phyloP scores from a whole-genome alignment of 2,329 filamentous ascomycete genomes.

The Madurella fahalii region DNA sequence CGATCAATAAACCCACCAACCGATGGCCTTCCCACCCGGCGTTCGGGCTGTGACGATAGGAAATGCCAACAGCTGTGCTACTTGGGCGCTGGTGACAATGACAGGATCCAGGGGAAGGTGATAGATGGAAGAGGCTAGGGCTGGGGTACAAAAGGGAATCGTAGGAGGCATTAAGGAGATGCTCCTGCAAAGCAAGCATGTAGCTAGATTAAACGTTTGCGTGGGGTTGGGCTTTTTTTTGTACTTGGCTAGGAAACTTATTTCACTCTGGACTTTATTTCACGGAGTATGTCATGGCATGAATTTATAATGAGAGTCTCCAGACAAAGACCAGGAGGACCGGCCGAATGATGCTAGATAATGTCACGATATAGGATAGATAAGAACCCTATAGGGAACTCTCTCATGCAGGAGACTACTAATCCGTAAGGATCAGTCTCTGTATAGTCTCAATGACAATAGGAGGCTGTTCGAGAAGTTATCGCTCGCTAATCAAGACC shows the following conservation, averaged over 20 bases:
- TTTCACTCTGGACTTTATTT: slow-evolving; percentile 14
- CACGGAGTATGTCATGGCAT: slow-evolving; percentile 27
- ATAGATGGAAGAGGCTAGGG: neutral
- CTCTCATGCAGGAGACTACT: no score
- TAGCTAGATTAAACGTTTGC: slow-evolving; percentile 1
- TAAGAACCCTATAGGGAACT: no score
- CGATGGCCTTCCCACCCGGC: neutral
- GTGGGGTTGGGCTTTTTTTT: slow-evolving; percentile 18
- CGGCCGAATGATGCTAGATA: no score
- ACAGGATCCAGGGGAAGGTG: neutral
- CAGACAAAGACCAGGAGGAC: no score
- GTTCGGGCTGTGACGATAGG: no score
- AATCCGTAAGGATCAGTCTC: no score
- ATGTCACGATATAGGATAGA: no score
- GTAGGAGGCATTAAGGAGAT: neutral
- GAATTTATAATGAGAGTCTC: no score
- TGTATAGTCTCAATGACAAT: no score
- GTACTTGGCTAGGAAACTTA: slow-evolving; percentile 18
- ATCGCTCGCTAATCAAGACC: no score
- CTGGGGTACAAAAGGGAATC: neutral
- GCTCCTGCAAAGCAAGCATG: neutral
- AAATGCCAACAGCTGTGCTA: neutral
- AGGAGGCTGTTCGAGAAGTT: no score
- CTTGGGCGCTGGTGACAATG: neutral
- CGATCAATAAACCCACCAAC: neutral